Evolutionary conservation across 768 basidiomycete genomes (phyloP), one percentile per base, ranked within the genome.

Genomic region (Rubroboletus pulcherrimus): DNA sequence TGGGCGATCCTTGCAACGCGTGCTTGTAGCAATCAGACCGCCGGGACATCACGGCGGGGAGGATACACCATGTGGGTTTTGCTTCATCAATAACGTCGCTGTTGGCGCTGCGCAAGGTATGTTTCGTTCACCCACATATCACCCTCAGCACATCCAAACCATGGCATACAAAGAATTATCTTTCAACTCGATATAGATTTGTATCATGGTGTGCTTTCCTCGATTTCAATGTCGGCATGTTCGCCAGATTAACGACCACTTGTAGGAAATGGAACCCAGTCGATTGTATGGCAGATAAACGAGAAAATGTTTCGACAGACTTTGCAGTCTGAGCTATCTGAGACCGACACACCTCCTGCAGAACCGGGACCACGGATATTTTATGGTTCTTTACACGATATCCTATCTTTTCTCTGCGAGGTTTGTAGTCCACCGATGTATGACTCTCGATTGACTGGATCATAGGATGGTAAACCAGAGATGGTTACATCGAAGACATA

Each of bases 31-130:
- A 0, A 80, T 97, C 19, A 75, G 95, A 48, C 95, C 94, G 0
- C 95, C 95, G 0, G 95, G 96, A 2, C 94, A 97, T 75, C 94
- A 98, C 63, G 96, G 94, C 65, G 91, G 91, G 2, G 93, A 94
- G 71, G 84, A 93, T 56, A 82, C 83, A 0, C 96, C 96, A 0
- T 87, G 84, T 10, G 96, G 96, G 0, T 98, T 98, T 69, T 98
- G 96, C 71, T 97, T 95, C 62, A 81, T 97, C 31, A 98, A 98
- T 61, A 99, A 98, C 64, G 89, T 97, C 0, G 86, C 87, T 0
- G 80, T 98, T 4, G 94, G 80, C 0, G 93, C 93, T 33, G 92
- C 93, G 14, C 92, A 98, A 66, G 95, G 93, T 93, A 62, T 39
- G 78, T 42, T 38, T 37, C n/a, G 26, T 41, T 26, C 26, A 40